Base-by-base conservation (phyloP, 805 yeast genomes). In the Cyberlindnera euphorbiae region DNA sequence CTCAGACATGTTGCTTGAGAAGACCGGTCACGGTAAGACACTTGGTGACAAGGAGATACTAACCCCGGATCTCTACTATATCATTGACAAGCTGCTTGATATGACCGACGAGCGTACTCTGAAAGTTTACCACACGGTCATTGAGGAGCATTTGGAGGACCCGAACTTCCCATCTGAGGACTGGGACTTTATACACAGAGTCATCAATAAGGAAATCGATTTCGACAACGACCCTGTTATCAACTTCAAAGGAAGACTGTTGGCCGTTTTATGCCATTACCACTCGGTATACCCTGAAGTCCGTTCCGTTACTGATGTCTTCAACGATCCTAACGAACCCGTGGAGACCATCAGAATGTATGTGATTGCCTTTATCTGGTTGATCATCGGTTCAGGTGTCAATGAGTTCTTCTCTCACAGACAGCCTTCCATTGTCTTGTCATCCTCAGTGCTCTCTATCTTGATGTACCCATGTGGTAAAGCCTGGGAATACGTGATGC, bases 221-320 rank as follows among this genome's bases (percentile, higher is more conserved):
- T 11, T 34, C 23, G n/a, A 33, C 18, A 22, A 23, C 7, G 36
- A 39, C 17, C 35, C 45, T 10, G 8, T 33, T 8, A n/a, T n/a
- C 5, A 30, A 33, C 28, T 44, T 44, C 44, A 35, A 34, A 22
- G 36, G 35, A 9, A 41, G 33, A 27, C 12, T 38, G 14, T 36
- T 32, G 10, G 45, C 48, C 12, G 28, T 30, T 6, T 15, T 44
- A 25, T 24, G 32, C 30, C 28, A 28, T 58, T 70, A 50, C 41
- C 60, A 66, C 46, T 72, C 78, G 14, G 82, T 83, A 8, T 79
- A 78, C 51, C 75, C 82, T 1, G 85, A 79, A 56, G 84, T 79
- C 15, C 67, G 86, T 55, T 73, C 83, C 17, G 72, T 79, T 14
- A 73, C 76, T 29, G 72, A 74, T 16, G 66, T 74, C 18, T 43